Evolutionary conservation across 2,329 filamentous ascomycete species (phyloP), one percentile per base, ranked within the genome.

Genomic region (Akanthomyces dipterigenus): DNA sequence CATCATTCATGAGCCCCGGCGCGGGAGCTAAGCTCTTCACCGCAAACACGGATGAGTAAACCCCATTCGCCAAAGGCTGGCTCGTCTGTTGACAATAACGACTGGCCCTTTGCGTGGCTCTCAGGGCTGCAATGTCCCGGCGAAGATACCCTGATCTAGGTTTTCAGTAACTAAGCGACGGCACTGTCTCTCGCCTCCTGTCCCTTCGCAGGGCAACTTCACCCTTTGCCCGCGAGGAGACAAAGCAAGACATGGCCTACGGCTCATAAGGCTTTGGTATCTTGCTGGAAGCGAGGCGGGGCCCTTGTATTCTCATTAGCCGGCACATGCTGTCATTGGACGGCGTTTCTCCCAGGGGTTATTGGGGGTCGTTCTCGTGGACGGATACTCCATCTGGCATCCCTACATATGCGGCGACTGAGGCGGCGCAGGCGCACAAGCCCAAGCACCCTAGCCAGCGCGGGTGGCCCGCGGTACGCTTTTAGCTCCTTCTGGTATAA

Each of bases 381-480:
- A n/a, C n/a, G n/a, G n/a, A n/a, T n/a, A n/a, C n/a, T 48, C 24
- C 5, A 3, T 16, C 36, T 16, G 7, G 36, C 7, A 9, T 34
- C 31, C n/a, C 12, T 55, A 42, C 51, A 55, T 31, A 31, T 48
- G 28, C 42, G 20, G 20, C 43, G 54, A 48, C 54, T 48, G 54
- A 56, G 54, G 54, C 54, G 42, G 42, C 54, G 54, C 54, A 46
- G 54, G 18, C 55, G 55, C 43, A 49, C 45, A 48, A 57, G 40
- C 55, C 42, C 18, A 26, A n/a, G n/a, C 42, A 46, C 28, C 42
- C 55, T 42, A 48, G 43, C 42, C 55, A 28, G 43, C 55, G 55
- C 43, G 55, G 42, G 28, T 40, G 20, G n/a, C 28, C 20, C 20
- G 34, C 28, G 45, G 14, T 12, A 49, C 20, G 22, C 22, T 14